These are phyloP conservation scores for Lupinus albus DNA, from an alignment of 306 rosid genomes.

Conservation along the genomic window DNA sequence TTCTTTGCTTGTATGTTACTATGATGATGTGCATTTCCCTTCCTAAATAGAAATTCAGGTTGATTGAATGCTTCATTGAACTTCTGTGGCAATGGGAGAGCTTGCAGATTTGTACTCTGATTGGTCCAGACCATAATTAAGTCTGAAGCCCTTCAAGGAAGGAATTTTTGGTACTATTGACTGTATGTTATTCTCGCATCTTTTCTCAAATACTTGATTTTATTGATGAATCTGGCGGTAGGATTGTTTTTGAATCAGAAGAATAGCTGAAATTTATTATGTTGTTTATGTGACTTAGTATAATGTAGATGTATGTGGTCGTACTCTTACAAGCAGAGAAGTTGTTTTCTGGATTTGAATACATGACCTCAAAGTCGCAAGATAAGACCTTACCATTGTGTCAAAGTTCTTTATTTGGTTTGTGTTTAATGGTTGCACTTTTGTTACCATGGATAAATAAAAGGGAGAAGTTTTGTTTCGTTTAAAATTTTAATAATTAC, in stretches of 20 bases:
- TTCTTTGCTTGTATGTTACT: background rate
- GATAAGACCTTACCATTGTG: too few relatives aligned
- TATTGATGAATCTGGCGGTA: background rate
- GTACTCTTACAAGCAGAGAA: too few relatives aligned
- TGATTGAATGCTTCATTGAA: conserved; percentile 23
- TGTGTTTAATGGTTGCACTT: background rate
- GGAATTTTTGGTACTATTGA: conserved; percentile 19
- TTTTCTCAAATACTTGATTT: background rate
- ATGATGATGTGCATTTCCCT: background rate
- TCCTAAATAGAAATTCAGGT: conserved; percentile 13
- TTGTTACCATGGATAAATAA: background rate
- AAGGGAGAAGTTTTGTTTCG: background rate
- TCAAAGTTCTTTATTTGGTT: background rate
- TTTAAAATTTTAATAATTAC: background rate
- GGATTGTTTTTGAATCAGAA: background rate
- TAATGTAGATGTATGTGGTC: too few relatives aligned
- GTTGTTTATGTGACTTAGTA: background rate
- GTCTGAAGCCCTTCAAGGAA: conserved; percentile 32
- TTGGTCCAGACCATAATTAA: conserved; percentile 30
- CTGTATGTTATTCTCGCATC: conserved; percentile 32
- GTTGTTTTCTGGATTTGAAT: too few relatives aligned
- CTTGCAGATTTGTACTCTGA: conserved; percentile 28
- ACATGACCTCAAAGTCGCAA: too few relatives aligned
- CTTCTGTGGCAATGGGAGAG: conserved; percentile 18
- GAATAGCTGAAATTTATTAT: background rate